Base-by-base conservation (phyloP, 139 green algal genomes). In the Chlorella sp. region DNA sequence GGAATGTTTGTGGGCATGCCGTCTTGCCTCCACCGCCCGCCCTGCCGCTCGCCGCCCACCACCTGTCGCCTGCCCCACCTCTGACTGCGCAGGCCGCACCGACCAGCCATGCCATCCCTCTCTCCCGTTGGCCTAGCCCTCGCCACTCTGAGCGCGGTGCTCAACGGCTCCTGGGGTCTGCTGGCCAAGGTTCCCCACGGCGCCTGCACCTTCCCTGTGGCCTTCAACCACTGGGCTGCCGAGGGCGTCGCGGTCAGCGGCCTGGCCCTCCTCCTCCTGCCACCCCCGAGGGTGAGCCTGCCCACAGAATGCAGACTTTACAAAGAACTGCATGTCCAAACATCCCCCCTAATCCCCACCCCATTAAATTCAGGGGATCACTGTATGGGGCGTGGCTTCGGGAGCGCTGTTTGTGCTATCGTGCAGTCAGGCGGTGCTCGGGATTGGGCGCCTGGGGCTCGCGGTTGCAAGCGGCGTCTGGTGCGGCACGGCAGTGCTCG, bases 301-400 rank as follows among this genome's bases (percentile, higher is more conserved):
- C n/a, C n/a, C n/a, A n/a, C n/a, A n/a, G n/a, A n/a, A n/a, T n/a
- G n/a, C n/a, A n/a, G n/a, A n/a, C n/a, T n/a, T n/a, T n/a, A n/a
- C n/a, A n/a, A n/a, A n/a, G n/a, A n/a, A n/a, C n/a, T n/a, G n/a
- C n/a, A n/a, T n/a, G n/a, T n/a, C n/a, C n/a, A n/a, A n/a, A n/a
- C n/a, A n/a, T n/a, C n/a, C n/a, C n/a, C n/a, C n/a, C n/a, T n/a
- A n/a, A n/a, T n/a, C n/a, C n/a, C n/a, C n/a, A n/a, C n/a, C n/a
- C n/a, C n/a, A n/a, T n/a, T n/a, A n/a, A n/a, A n/a, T 33, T 6
- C 65, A 83, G 77, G 77, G 77, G 8, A 72, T 84, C 61, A 63
- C 68, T 3, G 31, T 42, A 2, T 74, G 56, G 48, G 80, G 74
- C 33, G 4, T 85, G 31, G 55, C 82, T 14, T 46, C n/a, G 29